Conservation (phyloP, 2,329 filamentous ascomycete species). For the Xylariales sp. region DNA sequence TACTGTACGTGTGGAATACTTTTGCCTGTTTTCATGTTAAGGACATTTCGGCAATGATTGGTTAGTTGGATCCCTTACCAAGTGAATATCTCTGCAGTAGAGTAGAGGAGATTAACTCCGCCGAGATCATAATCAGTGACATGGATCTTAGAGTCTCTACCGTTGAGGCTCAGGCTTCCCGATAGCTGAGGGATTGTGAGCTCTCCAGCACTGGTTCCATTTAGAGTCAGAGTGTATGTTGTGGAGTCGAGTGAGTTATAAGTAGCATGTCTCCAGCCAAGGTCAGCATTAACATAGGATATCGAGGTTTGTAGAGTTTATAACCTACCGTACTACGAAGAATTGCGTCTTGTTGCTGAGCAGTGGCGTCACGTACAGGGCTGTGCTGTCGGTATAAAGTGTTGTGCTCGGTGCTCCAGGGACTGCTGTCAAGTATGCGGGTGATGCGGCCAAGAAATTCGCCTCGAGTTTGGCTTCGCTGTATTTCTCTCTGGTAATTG, state of each 20-base stretch:
- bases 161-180: conserved; percentile 21
- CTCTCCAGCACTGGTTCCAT: conserved; percentile 16
- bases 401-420: conserved; percentile 46
- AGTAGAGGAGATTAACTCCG: conserved; percentile 58
- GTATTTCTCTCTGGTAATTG: conserved; percentile 69
- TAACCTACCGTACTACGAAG: conserved; percentile 11
- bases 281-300: background rate
- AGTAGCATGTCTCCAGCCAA: conserved; percentile 3
- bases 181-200: conserved; percentile 17
- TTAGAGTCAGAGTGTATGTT: conserved; percentile 18
- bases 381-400: conserved; percentile 43
- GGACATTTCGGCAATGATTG: too few relatives aligned
- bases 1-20: background rate
- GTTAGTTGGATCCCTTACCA: too few relatives aligned
- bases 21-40: too few relatives aligned
- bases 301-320: background rate
- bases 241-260: conserved; percentile 12
- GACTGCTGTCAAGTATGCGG: conserved; percentile 60
- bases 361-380: conserved; percentile 36
- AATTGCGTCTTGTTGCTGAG: conserved; percentile 15
- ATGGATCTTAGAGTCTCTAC: conserved; percentile 64
- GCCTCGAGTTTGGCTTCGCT: conserved; percentile 72
- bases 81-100: conserved; percentile 65
- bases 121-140: conserved; percentile 64
- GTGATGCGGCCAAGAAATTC: conserved; percentile 70